Evolutionary conservation across 768 basidiomycete genomes (phyloP).

Genomic region (Fomitopsis serialis): DNA sequence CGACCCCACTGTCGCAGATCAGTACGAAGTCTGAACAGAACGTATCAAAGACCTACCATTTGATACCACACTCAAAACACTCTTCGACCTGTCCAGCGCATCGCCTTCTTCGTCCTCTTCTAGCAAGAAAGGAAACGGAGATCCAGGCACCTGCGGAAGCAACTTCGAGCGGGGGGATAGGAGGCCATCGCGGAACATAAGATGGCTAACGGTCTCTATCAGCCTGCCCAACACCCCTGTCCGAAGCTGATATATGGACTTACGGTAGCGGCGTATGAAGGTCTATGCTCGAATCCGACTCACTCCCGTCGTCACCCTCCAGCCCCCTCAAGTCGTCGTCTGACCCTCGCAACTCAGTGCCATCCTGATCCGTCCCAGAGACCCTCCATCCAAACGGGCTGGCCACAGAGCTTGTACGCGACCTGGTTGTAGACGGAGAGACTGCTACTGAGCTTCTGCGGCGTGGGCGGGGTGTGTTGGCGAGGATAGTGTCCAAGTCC

Average conservation of each 20-base stretch:
- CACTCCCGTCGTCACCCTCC: conserved; percentile 24
- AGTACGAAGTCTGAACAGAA: background rate
- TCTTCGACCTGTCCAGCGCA: conserved; percentile 12
- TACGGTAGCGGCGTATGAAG: conserved; percentile 35
- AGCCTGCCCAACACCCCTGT: background rate
- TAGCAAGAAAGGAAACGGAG: conserved; percentile 7
- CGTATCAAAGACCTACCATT: conserved; percentile 17
- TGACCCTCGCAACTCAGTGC: conserved; percentile 1
- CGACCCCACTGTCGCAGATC: conserved; percentile 12
- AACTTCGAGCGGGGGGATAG: conserved; percentile 36
- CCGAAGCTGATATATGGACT: conserved; percentile 11
- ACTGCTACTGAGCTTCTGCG: conserved; percentile 18
- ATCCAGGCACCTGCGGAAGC: conserved; percentile 22
- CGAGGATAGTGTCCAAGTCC: conserved; percentile 27
- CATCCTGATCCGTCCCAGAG: conserved; percentile 12
- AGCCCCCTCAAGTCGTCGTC: conserved; percentile 11
- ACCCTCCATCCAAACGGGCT: conserved; percentile 7
- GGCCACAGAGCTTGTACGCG: conserved; percentile 11
- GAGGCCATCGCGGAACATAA: conserved; percentile 37
- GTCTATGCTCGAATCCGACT: conserved; percentile 33
- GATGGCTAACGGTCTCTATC: conserved; percentile 20
- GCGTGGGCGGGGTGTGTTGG: conserved; percentile 26
- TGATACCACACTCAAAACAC: conserved; percentile 23
- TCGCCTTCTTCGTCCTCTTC: conserved; percentile 2
- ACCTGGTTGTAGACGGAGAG: conserved; percentile 4